These are phyloP conservation scores for Castanospermum australe DNA, from an alignment of 306 rosid genomes.

Conservation along the genomic window DNA sequence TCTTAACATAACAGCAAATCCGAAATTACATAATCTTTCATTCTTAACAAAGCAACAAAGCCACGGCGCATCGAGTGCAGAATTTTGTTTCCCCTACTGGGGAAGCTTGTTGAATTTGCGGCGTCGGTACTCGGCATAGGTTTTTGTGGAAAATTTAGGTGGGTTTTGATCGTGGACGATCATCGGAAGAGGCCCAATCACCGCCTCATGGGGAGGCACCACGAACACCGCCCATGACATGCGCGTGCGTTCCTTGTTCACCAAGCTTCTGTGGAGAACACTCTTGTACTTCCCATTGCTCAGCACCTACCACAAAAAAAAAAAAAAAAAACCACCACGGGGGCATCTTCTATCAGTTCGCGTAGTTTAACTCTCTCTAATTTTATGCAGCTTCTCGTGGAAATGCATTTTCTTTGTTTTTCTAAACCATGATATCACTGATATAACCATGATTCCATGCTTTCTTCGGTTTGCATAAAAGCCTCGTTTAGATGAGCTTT, in stretches of 20 bases:
- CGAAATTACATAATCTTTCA: no score
- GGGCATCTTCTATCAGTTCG: neutral
- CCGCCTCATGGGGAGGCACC: slow-evolving; percentile 46
- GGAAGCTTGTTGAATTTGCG: slow-evolving; percentile 69
- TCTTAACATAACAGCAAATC: no score
- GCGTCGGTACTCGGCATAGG: slow-evolving; percentile 54
- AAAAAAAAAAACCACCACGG: no score
- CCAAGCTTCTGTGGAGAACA: slow-evolving; percentile 67
- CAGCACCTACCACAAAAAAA: slow-evolving; percentile 38
- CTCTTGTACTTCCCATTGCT: slow-evolving; percentile 73
- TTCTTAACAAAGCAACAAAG: no score
- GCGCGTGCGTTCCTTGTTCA: slow-evolving; percentile 53
- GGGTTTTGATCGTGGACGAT: slow-evolving; percentile 46
- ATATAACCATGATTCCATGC: neutral
- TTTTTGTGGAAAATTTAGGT: slow-evolving; percentile 59
- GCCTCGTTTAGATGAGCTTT: no score
- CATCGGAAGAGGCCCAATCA: slow-evolving; percentile 53
- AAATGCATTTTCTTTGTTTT: neutral
- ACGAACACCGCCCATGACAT: slow-evolving; percentile 76
- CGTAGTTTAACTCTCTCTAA: no score
- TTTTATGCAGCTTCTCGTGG: no score
- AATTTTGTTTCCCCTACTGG: slow-evolving; percentile 26
- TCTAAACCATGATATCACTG: no score
- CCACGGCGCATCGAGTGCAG: no score
- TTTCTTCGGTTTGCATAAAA: no score